phyloP scores from a whole-genome alignment of 2,329 filamentous ascomycete species.

The Sporothrix luriei region DNA sequence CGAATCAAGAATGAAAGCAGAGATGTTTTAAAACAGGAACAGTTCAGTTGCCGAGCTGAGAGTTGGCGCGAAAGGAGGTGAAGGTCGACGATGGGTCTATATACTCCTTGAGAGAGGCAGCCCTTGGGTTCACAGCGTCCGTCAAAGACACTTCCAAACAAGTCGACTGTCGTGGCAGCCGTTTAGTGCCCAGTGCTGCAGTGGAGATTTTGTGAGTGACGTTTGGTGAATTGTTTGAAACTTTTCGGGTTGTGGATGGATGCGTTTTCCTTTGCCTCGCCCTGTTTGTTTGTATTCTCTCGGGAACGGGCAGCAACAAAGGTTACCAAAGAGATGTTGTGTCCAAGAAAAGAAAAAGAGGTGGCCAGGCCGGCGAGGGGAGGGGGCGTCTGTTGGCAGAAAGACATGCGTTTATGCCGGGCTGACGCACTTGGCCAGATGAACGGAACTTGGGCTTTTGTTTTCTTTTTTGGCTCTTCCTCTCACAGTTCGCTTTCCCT shows the following conservation, averaged over 20 bases:
- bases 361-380: background rate
- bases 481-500: constrained; percentile 1
- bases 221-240: constrained; percentile 15
- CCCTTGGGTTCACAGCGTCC: constrained; percentile 32
- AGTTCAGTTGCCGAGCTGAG: constrained; percentile 10
- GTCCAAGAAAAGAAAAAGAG: background rate
- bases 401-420: constrained; percentile 8
- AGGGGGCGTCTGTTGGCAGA: constrained; percentile 8
- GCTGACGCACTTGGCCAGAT: constrained; percentile 1
- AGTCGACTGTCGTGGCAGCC: constrained; percentile 34
- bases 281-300: constrained; percentile 26
- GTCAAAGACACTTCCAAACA: constrained; percentile 24
- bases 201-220: constrained; percentile 30
- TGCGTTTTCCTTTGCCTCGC: constrained; percentile 22
- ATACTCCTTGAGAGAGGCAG: constrained; percentile 27
- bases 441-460: background rate
- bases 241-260: constrained; percentile 17
- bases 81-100: constrained; percentile 31
- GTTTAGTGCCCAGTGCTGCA: constrained; percentile 27
- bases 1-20: background rate
- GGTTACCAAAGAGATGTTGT: constrained; percentile 26
- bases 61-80: background rate
- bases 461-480: constrained; percentile 4
- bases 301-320: constrained; percentile 29
- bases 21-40: background rate